Percentiles rank a stretch among this genome's conserved stretches.
These are phyloP conservation scores for Elaphomyces granulatus DNA, from an alignment of 495 filamentous ascomycete genomes.

Conservation along the genomic window DNA sequence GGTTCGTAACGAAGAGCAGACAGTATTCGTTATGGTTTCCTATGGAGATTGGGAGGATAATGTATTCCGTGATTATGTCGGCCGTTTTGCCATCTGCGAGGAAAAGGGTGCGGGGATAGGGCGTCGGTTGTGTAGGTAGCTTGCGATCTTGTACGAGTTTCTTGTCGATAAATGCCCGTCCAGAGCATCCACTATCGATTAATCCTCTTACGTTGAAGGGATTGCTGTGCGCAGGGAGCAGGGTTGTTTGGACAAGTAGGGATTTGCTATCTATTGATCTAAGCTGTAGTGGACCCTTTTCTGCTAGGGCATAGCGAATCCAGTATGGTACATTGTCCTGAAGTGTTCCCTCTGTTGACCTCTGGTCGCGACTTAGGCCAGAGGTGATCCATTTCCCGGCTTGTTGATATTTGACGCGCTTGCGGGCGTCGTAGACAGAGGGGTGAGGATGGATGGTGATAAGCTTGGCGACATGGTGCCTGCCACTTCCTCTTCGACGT, in stretches of 20 bases:
- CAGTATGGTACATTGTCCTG: not conserved
- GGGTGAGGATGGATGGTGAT: not conserved
- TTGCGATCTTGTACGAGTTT: no score
- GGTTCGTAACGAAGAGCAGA: not conserved
- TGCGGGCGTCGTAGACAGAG: not conserved
- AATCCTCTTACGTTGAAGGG: no score
- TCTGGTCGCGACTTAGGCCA: no score
- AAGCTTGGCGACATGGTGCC: not conserved
- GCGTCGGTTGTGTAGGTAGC: not conserved
- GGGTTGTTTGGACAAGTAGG: no score
- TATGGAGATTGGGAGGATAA: not conserved
- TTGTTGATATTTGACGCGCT: not conserved
- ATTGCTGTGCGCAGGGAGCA: no score
- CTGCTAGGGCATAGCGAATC: not conserved
- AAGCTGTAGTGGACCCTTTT: no score
- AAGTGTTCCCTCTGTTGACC: no score
- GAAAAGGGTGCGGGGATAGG: not conserved
- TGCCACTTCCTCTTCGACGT: not conserved
- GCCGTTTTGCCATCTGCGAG: not conserved
- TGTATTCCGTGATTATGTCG: not conserved
- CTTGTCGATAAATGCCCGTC: no score
- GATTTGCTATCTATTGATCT: no score
- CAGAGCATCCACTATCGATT: no score
- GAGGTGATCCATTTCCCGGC: no score
- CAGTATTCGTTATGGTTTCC: not conserved